These are phyloP conservation scores for Cucurbita moschata DNA, from an alignment of 306 rosid genomes.

Conservation along the genomic window DNA sequence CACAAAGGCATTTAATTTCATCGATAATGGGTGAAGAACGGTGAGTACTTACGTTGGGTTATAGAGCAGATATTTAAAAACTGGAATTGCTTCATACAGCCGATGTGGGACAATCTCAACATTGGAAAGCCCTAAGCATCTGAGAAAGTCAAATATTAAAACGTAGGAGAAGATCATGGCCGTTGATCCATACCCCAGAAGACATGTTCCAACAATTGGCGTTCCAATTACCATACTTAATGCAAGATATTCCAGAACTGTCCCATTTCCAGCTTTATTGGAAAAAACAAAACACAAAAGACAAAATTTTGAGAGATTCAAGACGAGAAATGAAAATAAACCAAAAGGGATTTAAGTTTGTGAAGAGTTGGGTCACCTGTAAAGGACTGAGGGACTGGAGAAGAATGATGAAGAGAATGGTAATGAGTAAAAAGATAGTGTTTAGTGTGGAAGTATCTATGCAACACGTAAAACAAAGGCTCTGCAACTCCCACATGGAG, in stretches of 20 bases:
- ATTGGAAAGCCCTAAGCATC: constrained; percentile 73
- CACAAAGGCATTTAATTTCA: not conserved
- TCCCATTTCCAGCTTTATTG: constrained; percentile 53
- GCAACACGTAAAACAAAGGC: constrained; percentile 70
- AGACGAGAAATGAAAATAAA: not conserved
- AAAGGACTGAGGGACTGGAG: constrained; percentile 43
- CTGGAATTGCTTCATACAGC: constrained; percentile 39
- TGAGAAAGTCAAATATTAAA: constrained; percentile 52
- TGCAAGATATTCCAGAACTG: constrained; percentile 55
- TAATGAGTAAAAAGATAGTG: constrained; percentile 36
- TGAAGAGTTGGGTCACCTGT: constrained; percentile 29
- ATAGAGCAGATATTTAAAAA: constrained; percentile 50
- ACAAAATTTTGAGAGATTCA: not conserved
- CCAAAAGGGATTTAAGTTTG: not conserved
- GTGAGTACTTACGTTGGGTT: constrained; percentile 69
- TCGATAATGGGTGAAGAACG: not conserved
- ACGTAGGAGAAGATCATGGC: constrained; percentile 34
- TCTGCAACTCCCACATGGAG: constrained; percentile 74
- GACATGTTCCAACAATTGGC: constrained; percentile 43
- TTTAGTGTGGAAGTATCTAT: constrained; percentile 33
- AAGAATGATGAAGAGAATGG: constrained; percentile 81
- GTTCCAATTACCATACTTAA: constrained; percentile 40
- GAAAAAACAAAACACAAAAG: not conserved
- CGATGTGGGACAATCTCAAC: constrained; percentile 53
- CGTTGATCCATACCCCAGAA: constrained; percentile 63